Base-by-base conservation (phyloP, 2,329 filamentous ascomycete species). In the Trichoderma atrobrunneum region DNA sequence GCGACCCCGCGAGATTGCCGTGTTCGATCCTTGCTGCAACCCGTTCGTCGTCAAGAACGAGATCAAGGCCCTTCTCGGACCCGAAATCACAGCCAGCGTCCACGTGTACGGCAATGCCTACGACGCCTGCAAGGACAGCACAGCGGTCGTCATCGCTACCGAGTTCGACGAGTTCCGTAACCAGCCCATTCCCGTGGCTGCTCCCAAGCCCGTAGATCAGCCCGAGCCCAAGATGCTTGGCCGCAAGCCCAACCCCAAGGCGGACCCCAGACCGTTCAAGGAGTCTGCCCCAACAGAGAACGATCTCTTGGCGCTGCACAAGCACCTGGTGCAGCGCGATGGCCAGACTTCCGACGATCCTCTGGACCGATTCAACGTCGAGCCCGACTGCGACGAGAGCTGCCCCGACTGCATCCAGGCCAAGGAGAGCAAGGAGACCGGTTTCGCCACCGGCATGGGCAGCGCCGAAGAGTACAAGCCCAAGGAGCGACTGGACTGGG, bases 21-120 rank as follows among this genome's bases (percentile, higher is more conserved):
- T 93, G 71, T 93, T 89, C 78, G 92, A 94, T 79, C 90, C 91
- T 1, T 87, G 85, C 80, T 88, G 87, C 77, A 86, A 87, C 77
- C 84, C 85, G 4, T 79, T 83, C 5, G 84, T 86, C 36, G 81
- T 87, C 74, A 82, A 83, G 77, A 81, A 83, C 39, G 87, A 89
- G 81, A 86, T 89, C 72, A 82, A 83, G 74, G 76, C 76, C 62
- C 79, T 87, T 16, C 79, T 87, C 11, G 81, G 79, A 48, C 77
- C 78, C 54, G 73, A 79, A 30, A 81, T 79, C 65, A 81, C 85
- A 14, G 83, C 81, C 16, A 84, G 83, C 61, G 80, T 88, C 61
- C 80, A 79, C 14, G 83, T 88, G 36, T 86, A 87, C 75, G 81
- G 80, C 7, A 83, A 84, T 72, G 84, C 82, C 34, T 85, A 88